Percentiles rank a stretch among this genome's conserved stretches.
Evolutionary conservation across 2,329 filamentous ascomycete genomes (phyloP).

Genomic region (Ceratocystis papillata): DNA sequence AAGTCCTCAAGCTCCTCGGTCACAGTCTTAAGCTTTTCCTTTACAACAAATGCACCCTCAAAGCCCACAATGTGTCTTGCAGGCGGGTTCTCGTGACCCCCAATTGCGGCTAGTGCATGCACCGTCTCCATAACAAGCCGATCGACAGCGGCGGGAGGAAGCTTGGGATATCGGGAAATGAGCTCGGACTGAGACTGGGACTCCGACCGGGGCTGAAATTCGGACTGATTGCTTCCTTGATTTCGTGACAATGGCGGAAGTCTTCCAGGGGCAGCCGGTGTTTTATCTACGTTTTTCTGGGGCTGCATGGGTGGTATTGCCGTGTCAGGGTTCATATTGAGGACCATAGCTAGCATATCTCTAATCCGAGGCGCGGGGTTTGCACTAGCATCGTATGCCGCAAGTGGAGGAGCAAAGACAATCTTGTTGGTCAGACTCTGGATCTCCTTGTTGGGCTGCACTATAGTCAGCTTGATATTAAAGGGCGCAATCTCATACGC

Average conservation of each 20-base stretch:
- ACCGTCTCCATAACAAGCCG: slow-evolving; percentile 78
- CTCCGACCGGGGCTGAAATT: not conserved
- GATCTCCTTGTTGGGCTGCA: slow-evolving; percentile 92
- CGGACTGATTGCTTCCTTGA: not conserved
- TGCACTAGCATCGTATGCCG: slow-evolving; percentile 50
- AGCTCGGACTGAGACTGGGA: slow-evolving; percentile 32
- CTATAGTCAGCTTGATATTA: slow-evolving; percentile 90
- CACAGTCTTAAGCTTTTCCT: slow-evolving; percentile 92
- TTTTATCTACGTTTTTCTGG: slow-evolving; percentile 18
- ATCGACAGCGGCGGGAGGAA: slow-evolving; percentile 58
- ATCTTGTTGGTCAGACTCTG: slow-evolving; percentile 78
- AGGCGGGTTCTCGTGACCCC: slow-evolving; percentile 90
- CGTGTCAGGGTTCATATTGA: slow-evolving; percentile 66
- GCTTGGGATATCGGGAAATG: slow-evolving; percentile 60
- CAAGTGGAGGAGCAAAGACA: slow-evolving; percentile 68
- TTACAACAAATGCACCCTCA: slow-evolving; percentile 77
- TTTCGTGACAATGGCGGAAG: not conserved
- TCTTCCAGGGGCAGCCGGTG: not conserved
- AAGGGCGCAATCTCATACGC: slow-evolving; percentile 96
- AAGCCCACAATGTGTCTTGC: slow-evolving; percentile 86
- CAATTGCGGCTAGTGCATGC: slow-evolving; percentile 80
- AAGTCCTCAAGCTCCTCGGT: slow-evolving; percentile 96
- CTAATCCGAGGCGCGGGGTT: slow-evolving; percentile 67
- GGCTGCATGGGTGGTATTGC: slow-evolving; percentile 32
- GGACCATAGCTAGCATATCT: slow-evolving; percentile 68